phyloP scores from a whole-genome alignment of 78 protist genomes.

The Isochrysis galbana region DNA sequence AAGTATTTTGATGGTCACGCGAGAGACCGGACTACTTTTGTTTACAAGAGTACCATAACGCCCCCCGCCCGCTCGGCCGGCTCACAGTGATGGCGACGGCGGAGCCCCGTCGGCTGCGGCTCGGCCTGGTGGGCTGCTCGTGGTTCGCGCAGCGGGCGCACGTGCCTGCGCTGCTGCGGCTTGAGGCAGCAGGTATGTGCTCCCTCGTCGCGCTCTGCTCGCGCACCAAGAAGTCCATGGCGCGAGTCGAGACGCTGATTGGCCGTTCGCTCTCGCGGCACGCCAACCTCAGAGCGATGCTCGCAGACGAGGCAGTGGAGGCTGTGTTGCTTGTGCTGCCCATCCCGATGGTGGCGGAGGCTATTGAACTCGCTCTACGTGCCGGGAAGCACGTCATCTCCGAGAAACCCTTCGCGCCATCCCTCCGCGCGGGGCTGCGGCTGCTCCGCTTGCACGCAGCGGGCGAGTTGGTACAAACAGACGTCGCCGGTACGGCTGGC shows the following conservation, averaged over 20 bases:
- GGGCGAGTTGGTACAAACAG: no score
- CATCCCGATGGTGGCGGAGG: not conserved
- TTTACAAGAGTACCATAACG: no score
- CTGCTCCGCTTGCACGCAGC: not conserved
- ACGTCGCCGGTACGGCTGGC: no score
- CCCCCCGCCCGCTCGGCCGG: no score
- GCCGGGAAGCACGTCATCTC: constrained; percentile 6
- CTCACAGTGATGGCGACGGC: not conserved
- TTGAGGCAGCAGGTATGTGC: not conserved
- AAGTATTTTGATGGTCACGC: no score
- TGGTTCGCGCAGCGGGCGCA: not conserved
- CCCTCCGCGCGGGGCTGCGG: not conserved
- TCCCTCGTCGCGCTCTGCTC: not conserved
- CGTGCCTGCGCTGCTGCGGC: not conserved
- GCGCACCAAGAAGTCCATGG: constrained; percentile 1
- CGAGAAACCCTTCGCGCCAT: not conserved
- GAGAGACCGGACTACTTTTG: no score
- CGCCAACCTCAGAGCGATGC: not conserved
- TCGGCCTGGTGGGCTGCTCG: constrained; percentile 21
- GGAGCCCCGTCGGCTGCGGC: not conserved
- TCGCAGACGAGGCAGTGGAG: not conserved
- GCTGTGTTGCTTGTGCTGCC: not conserved
- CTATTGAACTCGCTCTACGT: not conserved
- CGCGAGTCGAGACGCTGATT: not conserved
- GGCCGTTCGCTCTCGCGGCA: not conserved